Evolutionary conservation across 202 grass and related monocot genomes (phyloP).

Genomic region (Eragrostis tef): DNA sequence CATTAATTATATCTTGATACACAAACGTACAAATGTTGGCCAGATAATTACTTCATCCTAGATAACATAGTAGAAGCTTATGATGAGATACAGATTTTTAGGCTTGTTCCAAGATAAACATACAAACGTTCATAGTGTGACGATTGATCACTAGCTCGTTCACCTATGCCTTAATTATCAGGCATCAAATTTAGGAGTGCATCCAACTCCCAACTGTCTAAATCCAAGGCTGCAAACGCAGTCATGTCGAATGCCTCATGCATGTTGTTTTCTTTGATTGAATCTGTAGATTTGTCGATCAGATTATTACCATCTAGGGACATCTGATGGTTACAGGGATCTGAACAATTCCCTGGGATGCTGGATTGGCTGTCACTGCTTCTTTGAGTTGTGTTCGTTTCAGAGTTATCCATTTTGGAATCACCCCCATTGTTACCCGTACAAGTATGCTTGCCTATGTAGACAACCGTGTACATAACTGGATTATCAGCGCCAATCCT

Average conservation of each 20-base stretch:
- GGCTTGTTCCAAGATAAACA: neutral
- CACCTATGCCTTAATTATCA: neutral
- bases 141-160: neutral
- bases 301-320: neutral
- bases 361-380: slow-evolving; percentile 11
- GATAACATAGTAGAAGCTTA: neutral
- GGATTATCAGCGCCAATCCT: neutral
- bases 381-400: neutral
- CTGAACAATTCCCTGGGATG: neutral
- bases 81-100: neutral
- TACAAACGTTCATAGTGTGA: neutral
- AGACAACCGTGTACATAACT: slow-evolving; percentile 44
- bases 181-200: slow-evolving; percentile 7
- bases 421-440: neutral
- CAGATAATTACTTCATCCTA: neutral
- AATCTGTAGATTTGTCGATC: neutral
- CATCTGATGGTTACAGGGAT: neutral
- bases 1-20: neutral
- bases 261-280: neutral
- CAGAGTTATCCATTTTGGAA: neutral
- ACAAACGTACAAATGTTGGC: too few relatives aligned
- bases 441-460: slow-evolving; percentile 52
- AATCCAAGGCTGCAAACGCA: slow-evolving; percentile 2
- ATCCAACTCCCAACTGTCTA: slow-evolving; percentile 37
- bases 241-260: neutral